Conservation (phyloP, 306 rosid species). For the Sechiopsis laciniata region DNA sequence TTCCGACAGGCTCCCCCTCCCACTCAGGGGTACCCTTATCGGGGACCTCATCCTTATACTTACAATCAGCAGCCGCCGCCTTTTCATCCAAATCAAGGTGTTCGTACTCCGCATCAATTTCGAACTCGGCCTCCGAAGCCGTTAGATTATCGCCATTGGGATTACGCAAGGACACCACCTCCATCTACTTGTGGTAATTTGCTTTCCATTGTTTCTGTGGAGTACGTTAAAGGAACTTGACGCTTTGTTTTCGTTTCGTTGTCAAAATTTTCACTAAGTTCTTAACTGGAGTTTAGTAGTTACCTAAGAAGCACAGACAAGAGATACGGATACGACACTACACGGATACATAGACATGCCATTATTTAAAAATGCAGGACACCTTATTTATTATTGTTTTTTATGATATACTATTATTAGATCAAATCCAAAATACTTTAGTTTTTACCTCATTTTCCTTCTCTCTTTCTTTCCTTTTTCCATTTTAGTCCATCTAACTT, state of each 20-base stretch:
- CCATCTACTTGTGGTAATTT: constrained; percentile 50
- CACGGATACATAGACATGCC: no score
- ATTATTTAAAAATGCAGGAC: no score
- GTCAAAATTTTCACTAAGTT: not conserved
- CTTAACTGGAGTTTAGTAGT: not conserved
- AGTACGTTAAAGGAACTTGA: not conserved
- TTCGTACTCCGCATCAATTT: constrained; percentile 22
- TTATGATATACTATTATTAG: no score
- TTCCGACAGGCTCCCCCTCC: constrained; percentile 27
- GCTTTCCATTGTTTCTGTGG: not conserved
- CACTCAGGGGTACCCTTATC: constrained; percentile 21
- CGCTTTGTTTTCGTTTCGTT: not conserved
- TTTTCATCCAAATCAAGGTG: constrained; percentile 23
- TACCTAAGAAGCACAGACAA: no score
- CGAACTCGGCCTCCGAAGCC: constrained; percentile 35
- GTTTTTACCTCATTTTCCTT: no score
- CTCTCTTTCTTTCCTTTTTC: no score
- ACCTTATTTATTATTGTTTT: no score
- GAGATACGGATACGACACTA: no score
- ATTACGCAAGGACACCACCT: constrained; percentile 40
- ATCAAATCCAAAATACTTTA: no score
- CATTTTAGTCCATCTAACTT: no score
- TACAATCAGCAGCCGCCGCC: constrained; percentile 24
- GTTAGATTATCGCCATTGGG: constrained; percentile 67
- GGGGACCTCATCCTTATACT: constrained; percentile 27